Percentiles rank a stretch among this genome's conserved stretches.
Evolutionary conservation across 495 filamentous ascomycete genomes (phyloP).

Genomic region (Copromyces sp.): DNA sequence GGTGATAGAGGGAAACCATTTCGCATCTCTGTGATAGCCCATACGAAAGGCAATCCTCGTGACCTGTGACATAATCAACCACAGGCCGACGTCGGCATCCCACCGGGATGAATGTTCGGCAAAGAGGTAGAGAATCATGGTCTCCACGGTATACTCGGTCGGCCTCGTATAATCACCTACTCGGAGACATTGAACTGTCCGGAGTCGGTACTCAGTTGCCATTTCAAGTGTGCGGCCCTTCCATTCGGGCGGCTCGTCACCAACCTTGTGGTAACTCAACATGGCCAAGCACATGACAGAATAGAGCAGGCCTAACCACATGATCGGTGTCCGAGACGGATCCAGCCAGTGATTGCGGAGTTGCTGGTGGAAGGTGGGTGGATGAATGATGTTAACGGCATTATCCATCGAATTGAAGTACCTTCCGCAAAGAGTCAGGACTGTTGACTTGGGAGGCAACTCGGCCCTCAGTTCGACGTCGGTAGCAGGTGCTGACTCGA

Average conservation of each 20-base stretch:
- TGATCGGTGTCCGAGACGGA: constrained; percentile 64
- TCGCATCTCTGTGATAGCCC: constrained; percentile 90
- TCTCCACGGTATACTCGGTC: constrained; percentile 76
- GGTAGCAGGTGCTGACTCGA: constrained; percentile 57
- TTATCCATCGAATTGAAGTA: constrained; percentile 53
- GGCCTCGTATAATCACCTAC: constrained; percentile 87
- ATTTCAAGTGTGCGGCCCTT: constrained; percentile 61
- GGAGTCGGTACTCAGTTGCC: constrained; percentile 65
- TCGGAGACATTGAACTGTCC: constrained; percentile 79
- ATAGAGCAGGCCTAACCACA: constrained; percentile 86
- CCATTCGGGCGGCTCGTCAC: constrained; percentile 86
- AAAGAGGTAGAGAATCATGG: constrained; percentile 74
- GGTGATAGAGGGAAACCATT: constrained; percentile 69
- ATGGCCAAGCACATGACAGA: constrained; percentile 82
- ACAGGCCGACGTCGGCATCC: constrained; percentile 73
- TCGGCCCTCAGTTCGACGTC: constrained; percentile 68
- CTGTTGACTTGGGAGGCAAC: constrained; percentile 68
- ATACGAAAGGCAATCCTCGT: constrained; percentile 83
- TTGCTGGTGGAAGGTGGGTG: constrained; percentile 74
- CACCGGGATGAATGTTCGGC: constrained; percentile 68
- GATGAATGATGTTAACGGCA: constrained; percentile 65
- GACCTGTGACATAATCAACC: constrained; percentile 72
- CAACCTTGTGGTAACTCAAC: constrained; percentile 80
- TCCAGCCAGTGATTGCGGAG: constrained; percentile 85
- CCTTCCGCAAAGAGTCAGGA: constrained; percentile 69